phyloP scores from a whole-genome alignment of 2,329 filamentous ascomycete genomes.

The Epichloe brachyelytri region DNA sequence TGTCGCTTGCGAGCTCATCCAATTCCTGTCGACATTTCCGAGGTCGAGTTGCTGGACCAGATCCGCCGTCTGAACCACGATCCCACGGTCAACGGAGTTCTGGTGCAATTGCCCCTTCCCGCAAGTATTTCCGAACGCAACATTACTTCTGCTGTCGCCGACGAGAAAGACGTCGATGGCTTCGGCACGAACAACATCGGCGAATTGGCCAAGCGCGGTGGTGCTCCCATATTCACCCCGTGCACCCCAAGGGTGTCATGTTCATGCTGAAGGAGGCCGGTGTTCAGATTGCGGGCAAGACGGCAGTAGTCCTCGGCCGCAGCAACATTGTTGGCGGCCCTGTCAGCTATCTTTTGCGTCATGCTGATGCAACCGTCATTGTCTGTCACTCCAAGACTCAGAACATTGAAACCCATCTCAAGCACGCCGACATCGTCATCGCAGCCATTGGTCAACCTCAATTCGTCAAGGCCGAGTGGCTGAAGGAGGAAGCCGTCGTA shows the following conservation, averaged over 20 bases:
- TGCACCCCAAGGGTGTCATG: constrained; percentile 98
- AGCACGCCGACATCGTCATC: constrained; percentile 77
- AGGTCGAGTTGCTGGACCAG: constrained; percentile 74
- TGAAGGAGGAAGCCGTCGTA: constrained; percentile 89
- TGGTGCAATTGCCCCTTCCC: constrained; percentile 87
- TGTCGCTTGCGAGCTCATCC: constrained; percentile 76
- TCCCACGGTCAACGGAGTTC: constrained; percentile 72
- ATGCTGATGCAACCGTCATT: constrained; percentile 92
- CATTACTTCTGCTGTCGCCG: constrained; percentile 78
- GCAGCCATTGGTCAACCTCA: constrained; percentile 79
- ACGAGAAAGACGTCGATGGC: constrained; percentile 96
- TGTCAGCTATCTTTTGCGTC: constrained; percentile 88
- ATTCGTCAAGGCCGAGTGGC: constrained; percentile 89
- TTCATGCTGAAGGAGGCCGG: constrained; percentile 73
- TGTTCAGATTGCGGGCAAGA: constrained; percentile 75
- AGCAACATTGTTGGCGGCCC: constrained; percentile 97
- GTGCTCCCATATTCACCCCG: constrained; percentile 76
- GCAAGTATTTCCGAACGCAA: constrained; percentile 80
- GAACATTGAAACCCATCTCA: constrained; percentile 60
- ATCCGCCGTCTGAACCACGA: constrained; percentile 80
- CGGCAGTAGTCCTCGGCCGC: constrained; percentile 84
- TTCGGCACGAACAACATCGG: constrained; percentile 93
- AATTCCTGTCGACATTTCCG: constrained; percentile 69
- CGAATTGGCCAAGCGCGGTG: constrained; percentile 90
- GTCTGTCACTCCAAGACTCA: constrained; percentile 86